Percentiles rank a stretch among this genome's conserved stretches.
Conservation (phyloP, 2,329 filamentous ascomycete species). For the Verticillium isaacii region DNA sequence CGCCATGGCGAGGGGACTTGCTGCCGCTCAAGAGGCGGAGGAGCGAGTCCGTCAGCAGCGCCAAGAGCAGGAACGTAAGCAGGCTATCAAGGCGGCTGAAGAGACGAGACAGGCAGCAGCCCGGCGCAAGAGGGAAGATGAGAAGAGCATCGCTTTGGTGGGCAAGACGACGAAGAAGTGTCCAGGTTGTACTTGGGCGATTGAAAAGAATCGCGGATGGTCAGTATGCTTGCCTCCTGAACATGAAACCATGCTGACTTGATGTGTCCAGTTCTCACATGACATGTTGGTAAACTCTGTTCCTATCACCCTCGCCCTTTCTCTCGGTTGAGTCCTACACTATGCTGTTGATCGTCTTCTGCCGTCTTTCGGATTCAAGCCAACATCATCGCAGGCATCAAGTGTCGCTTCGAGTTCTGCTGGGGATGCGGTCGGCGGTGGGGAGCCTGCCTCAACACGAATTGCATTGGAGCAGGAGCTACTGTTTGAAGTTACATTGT, state of each 20-base stretch:
- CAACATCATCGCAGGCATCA: neutral
- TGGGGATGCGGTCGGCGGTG: conserved; percentile 21
- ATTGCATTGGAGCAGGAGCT: neutral
- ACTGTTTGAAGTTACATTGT: conserved; percentile 9
- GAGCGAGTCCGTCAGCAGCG: conserved; percentile 15
- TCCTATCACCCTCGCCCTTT: neutral
- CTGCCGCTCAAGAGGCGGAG: conserved; percentile 24
- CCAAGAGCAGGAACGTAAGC: conserved; percentile 16
- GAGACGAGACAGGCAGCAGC: conserved; percentile 19
- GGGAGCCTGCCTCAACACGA: neutral
- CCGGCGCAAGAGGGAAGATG: conserved; percentile 27
- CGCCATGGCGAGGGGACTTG: conserved; percentile 24
- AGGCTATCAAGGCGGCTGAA: conserved; percentile 19
- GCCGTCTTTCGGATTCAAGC: conserved; percentile 5
- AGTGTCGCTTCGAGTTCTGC: conserved; percentile 28
- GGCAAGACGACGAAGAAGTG: conserved; percentile 29
- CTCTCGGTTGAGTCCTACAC: neutral
- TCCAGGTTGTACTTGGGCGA: conserved; percentile 29
- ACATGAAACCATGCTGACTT: conserved; percentile 13
- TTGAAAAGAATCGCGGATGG: conserved; percentile 37
- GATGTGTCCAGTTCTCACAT: conserved; percentile 28
- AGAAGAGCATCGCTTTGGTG: conserved; percentile 22
- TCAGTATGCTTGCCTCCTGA: conserved; percentile 16
- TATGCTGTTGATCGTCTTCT: neutral
- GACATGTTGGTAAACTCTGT: conserved; percentile 29